A percentile compares a stretch with the other conserved stretches of the same genome.
Evolutionary conservation across 164 flowering plant genomes (phyloP).

Genomic region (grape (Vitis vinifera)): ASM3070453v1 NC_081807.1:21170501-21171000

Average conservation of each 20-base stretch:
- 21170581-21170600: conserved; percentile 92
- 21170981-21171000: conserved; percentile 74
- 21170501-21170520: conserved; percentile 95
- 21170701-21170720: conserved; percentile 91
- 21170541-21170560: conserved; percentile 87
- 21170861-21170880: background rate
- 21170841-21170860: background rate
- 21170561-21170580: conserved; percentile 86
- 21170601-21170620: conserved; percentile 95
- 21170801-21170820: too few species aligned
- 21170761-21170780: background rate
- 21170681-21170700: conserved; percentile 91
- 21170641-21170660: conserved; percentile 90
- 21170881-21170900: background rate
- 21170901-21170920: conserved; percentile 11
- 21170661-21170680: conserved; percentile 91
- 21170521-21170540: conserved; percentile 86
- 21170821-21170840: background rate
- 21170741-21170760: conserved; percentile 16
- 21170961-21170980: conserved; percentile 94
- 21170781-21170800: too few species aligned
- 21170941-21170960: conserved; percentile 95
- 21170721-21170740: conserved; percentile 55
- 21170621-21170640: conserved; percentile 94
- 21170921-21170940: conserved; percentile 96